Percentiles rank a stretch among this genome's conserved stretches.
These are phyloP conservation scores for Marasmius oreades DNA, from an alignment of 1,284 basidiomycete genomes.

Conservation along the genomic window DNA sequence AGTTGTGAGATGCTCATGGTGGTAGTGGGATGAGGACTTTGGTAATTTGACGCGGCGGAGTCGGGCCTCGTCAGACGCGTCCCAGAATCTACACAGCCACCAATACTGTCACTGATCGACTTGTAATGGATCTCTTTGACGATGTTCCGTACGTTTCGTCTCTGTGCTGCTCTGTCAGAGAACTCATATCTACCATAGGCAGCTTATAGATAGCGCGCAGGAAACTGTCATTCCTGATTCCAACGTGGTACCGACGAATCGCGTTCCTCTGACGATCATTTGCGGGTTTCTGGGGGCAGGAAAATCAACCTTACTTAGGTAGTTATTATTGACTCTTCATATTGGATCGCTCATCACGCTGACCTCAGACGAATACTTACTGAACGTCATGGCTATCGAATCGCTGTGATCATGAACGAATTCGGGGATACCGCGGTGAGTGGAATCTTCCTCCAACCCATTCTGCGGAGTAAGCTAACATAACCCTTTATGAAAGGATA, in stretches of 20 bases:
- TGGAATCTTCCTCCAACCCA: slow-evolving; percentile 17
- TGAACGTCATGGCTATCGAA: slow-evolving; percentile 87
- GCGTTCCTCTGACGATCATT: slow-evolving; percentile 86
- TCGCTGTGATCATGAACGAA: slow-evolving; percentile 97
- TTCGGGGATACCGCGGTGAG: slow-evolving; percentile 81
- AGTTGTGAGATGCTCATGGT: slow-evolving; percentile 17
- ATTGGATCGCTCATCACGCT: not conserved
- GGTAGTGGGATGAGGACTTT: not conserved
- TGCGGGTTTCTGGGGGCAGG: slow-evolving; percentile 91
- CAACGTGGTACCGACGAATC: slow-evolving; percentile 12
- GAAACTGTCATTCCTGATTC: slow-evolving; percentile 4
- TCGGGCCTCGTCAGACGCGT: not conserved
- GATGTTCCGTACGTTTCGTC: slow-evolving; percentile 45
- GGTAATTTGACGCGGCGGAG: not conserved
- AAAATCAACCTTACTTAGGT: slow-evolving; percentile 86
- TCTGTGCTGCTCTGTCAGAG: slow-evolving; percentile 11
- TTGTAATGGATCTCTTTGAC: slow-evolving; percentile 29
- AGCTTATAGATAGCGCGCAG: slow-evolving; percentile 41
- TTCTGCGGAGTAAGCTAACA: slow-evolving; percentile 15
- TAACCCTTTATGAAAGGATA: slow-evolving; percentile 42
- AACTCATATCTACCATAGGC: slow-evolving; percentile 25
- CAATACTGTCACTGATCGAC: not conserved
- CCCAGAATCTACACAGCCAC: not conserved
- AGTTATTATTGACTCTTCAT: slow-evolving; percentile 18
- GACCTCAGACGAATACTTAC: slow-evolving; percentile 75